Base-by-base conservation (phyloP, 352 stramenopile species). In the Pythium utonaiense region DNA sequence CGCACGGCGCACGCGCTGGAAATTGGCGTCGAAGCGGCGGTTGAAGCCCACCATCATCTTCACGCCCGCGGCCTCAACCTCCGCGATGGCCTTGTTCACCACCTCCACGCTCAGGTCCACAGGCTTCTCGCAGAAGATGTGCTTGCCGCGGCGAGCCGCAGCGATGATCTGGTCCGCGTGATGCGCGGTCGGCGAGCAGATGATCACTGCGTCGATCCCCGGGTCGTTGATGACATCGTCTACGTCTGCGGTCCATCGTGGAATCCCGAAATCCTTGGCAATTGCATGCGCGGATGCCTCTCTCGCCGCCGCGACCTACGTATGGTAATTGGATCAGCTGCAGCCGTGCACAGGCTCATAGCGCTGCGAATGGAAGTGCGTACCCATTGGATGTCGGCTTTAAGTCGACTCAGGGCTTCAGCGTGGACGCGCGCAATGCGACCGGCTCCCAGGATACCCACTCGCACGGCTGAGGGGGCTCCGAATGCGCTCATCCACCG, bases 121-220 rank as follows among this genome's bases (percentile, higher is more conserved):
- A 12, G 94, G 94, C 63, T 98, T 98, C 75, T 98, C 93, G 66
- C 92, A 98, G 61, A 98, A 98, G 42, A 98, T 93, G 67, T 98
- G 84, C 71, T 98, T 98, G 47, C 89, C 88, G 62, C 94, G 82
- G 14, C 80, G 82, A 17, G 95, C 95, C 22, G 87, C 92, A 31
- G 91, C 84, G 42, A 97, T 94, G 68, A 98, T 98, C 78, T 98
- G 96, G 63, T 97, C 85, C 14, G 95, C 96, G 78, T 98, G 96
- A 53, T 82, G 91, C 28, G 86, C 72, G 17, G 90, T 98, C 3
- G 96, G 96, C 13, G 94, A 98, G 72, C 96, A 99, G 76, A 99
- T 98, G 79, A 97, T 85, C 13, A 99, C 92, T 14, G 94, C 96
- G 71, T 99, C 92, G 33, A 98, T 86, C 14, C 97, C 88, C 1